Base-by-base conservation (phyloP, 108 stramenopile species). In the Pseudonitzschia pungens region DNA sequence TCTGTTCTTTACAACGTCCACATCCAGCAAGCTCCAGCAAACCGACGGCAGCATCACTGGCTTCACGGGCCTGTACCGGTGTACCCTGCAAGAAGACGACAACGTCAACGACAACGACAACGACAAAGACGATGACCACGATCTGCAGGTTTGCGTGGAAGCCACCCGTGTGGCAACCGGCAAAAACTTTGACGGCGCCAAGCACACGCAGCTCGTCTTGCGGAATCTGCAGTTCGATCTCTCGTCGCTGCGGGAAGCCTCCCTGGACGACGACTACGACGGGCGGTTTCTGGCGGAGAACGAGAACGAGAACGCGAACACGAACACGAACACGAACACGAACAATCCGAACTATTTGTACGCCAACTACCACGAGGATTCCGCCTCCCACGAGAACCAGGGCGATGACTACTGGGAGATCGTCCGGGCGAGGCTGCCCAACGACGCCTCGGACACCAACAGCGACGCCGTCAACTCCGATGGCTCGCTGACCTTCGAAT, bases 401-500 rank as follows among this genome's bases (percentile, higher is more conserved):
- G n/a, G n/a, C n/a, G n/a, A n/a, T n/a, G n/a, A n/a, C 9, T 10
- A 15, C 20, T 62, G 60, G 60, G 60, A 62, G 36, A 62, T 62
- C 0, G 18, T 62, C 29, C 60, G 60, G 29, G 60, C 60, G 15
- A 40, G 40, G 20, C 60, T 62, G 14, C 41, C n/a, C n/a, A n/a
- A n/a, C n/a, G n/a, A n/a, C n/a, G n/a, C n/a, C n/a, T n/a, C 59
- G 8, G n/a, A 60, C 31, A 31, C 16, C n/a, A 18, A 53, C 28
- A 33, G 4, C 27, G 32, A 60, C 0, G 29, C 2, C 60, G 29
- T 29, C 11, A 62, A 8, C n/a, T 6, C 0, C 29, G 22, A 60
- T 22, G 21, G 20, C 12, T 0, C 29, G 18, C 40, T 73, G 12
- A 20, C 29, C 28, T 53, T 73, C 45, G 48, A 73, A 65, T 65